Base-by-base conservation (phyloP, 1,139 yeast genomes). In the Suhomyces choctaworum region DNA sequence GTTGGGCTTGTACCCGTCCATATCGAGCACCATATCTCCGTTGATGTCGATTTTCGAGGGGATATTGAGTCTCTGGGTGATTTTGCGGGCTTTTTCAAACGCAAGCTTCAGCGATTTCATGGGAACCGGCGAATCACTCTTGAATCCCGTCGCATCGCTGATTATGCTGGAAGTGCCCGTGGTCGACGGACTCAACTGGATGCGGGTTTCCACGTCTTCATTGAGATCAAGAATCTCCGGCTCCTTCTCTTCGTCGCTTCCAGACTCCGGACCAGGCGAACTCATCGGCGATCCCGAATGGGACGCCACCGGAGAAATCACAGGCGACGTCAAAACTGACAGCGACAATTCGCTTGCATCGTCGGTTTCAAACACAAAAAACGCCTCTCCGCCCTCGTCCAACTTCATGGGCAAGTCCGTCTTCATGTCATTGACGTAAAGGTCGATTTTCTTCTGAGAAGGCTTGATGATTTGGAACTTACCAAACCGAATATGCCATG, bases 351-450 rank as follows among this genome's bases (percentile, higher is more conserved):
- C 50, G 11, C 70, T 73, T 16, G 62, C 58, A 37, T 74, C 72
- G 25, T 75, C 76, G 2, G 97, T 86, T 53, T 90, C 96, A 64
- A 92, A 90, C 31, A 92, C 98, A 56, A 92, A 92, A 58, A 89
- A 90, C 0, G 97, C 98, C 60, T 92, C 99, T 16, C 99, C 99
- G 3, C 95, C 96, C 43, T 92, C 98, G 9, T 97, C 96, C 32
- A 92, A 65, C 60, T 92, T 92, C 98, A 92, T 92, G 9, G 96
- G 96, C 38, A 90, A 68, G 49, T 87, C 83, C 0, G 95, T 84
- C 37, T 81, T 74, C 42, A 75, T 75, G 23, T 84, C 97, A 62
- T 92, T 92, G 26, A 94, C 95, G 26, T 78, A 75, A 43, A 92
- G 80, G 42, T 86, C 95, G 33, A 92, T 95, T 58, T 88, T 90